Evolutionary conservation across 495 filamentous ascomycete species (phyloP).

Genomic region (Letharia lupina): DNA sequence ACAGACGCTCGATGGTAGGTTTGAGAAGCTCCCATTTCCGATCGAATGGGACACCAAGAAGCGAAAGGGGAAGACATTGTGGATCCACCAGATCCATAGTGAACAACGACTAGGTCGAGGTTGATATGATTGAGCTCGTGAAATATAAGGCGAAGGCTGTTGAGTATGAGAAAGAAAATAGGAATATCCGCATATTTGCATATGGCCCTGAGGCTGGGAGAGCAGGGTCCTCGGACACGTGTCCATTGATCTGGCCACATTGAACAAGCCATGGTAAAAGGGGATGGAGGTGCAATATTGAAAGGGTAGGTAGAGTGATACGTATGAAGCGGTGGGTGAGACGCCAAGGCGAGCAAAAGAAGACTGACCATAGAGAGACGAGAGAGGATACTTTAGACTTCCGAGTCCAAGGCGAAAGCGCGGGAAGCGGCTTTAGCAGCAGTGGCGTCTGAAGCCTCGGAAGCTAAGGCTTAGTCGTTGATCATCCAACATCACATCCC

Average conservation of each 20-base stretch:
- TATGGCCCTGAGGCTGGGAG: not conserved
- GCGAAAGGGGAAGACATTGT: not conserved
- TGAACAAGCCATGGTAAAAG: not conserved
- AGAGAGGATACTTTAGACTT: too few species aligned
- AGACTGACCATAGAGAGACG: conserved; percentile 6
- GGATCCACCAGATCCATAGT: conserved; percentile 5
- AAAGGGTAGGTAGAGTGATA: not conserved
- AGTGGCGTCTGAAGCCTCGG: not conserved
- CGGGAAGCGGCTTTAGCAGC: too few species aligned
- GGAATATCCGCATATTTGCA: conserved; percentile 1
- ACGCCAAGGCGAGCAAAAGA: conserved; percentile 8
- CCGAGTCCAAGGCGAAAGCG: too few species aligned
- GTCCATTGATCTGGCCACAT: not conserved
- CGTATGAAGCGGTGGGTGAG: not conserved
- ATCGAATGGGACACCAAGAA: conserved; percentile 28
- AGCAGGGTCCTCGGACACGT: not conserved
- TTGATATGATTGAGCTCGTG: not conserved
- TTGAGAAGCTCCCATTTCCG: conserved; percentile 36
- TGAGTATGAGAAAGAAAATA: not conserved
- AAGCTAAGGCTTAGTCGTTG: not conserved
- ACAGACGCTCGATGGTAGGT: conserved; percentile 30
- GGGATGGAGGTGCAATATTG: not conserved
- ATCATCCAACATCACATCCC: not conserved
- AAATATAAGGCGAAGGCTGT: not conserved
- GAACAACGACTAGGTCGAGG: not conserved